phyloP scores from a whole-genome alignment of 805 yeast genomes.

The Priceomyces fermenticarens region DNA sequence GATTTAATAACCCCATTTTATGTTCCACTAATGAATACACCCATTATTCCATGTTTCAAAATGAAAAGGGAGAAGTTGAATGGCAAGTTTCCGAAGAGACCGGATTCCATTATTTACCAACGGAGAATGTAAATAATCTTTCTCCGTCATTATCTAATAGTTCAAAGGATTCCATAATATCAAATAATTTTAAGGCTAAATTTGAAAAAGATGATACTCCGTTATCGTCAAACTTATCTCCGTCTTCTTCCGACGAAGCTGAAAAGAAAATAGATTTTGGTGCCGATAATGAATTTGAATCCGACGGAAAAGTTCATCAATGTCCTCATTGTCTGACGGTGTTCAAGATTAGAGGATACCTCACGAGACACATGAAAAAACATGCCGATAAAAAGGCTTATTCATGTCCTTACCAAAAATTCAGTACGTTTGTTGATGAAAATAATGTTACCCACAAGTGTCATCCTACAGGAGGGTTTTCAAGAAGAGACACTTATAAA shows the following conservation, averaged over 20 bases:
- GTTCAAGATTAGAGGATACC: conserved; percentile 51
- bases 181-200: conserved; percentile 15
- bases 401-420: conserved; percentile 49
- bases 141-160: conserved; percentile 40
- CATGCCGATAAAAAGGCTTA: conserved; percentile 51
- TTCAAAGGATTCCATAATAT: conserved; percentile 28
- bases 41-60: conserved; percentile 49
- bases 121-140: conserved; percentile 9
- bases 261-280: conserved; percentile 7
- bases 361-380: conserved; percentile 54
- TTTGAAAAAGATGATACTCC: conserved; percentile 23
- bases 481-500: conserved; percentile 58
- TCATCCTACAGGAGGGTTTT: conserved; percentile 57
- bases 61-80: conserved; percentile 53
- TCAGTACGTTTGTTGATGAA: conserved; percentile 35
- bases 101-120: neutral
- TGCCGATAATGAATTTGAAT: conserved; percentile 10
- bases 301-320: conserved; percentile 25
- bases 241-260: conserved; percentile 17
- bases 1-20: conserved; percentile 16
- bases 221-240: conserved; percentile 27
- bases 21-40: conserved; percentile 53
- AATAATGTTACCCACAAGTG: conserved; percentile 44
- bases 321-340: conserved; percentile 49
- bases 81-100: conserved; percentile 53